A percentile compares a stretch with the other conserved stretches of the same genome.
These are phyloP conservation scores for Metschnikowia drakensbergensis DNA, from an alignment of 805 yeast species.

Conservation along the genomic window DNA sequence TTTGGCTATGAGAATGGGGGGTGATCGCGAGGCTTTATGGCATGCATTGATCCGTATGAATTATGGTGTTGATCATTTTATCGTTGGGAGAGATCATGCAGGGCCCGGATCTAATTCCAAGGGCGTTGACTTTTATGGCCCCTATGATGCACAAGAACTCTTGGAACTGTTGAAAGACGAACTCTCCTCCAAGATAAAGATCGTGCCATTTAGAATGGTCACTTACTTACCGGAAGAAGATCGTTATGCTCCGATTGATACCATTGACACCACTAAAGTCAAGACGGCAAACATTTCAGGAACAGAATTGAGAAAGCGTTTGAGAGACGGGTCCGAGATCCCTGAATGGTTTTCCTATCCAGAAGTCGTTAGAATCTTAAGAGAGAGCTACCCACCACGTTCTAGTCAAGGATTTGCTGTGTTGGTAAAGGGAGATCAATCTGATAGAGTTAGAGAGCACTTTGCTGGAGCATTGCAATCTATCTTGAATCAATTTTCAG, in stretches of 20 bases:
- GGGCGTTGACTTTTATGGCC: constrained; percentile 94
- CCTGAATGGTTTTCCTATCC: constrained; percentile 98
- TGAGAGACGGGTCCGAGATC: constrained; percentile 80
- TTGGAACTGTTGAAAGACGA: constrained; percentile 74
- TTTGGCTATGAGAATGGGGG: constrained; percentile 98
- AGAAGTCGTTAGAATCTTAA: constrained; percentile 85
- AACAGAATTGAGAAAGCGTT: constrained; percentile 85
- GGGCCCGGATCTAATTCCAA: constrained; percentile 88
- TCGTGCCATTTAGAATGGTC: constrained; percentile 96
- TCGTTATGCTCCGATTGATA: constrained; percentile 92
- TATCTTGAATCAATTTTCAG: constrained; percentile 83
- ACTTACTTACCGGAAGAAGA: constrained; percentile 94
- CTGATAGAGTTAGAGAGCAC: constrained; percentile 33
- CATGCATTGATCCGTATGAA: constrained; percentile 95
- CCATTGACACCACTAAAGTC: constrained; percentile 67
- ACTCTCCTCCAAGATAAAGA: constrained; percentile 64
- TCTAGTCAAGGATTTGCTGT: constrained; percentile 83
- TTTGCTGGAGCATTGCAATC: constrained; percentile 83
- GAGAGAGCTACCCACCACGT: constrained; percentile 93
- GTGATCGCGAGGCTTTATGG: constrained; percentile 98
- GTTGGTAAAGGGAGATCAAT: constrained; percentile 50
- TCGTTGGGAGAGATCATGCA: constrained; percentile 97
- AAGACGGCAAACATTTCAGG: constrained; percentile 91
- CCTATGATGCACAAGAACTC: constrained; percentile 92
- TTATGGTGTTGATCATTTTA: constrained; percentile 95